These are phyloP conservation scores for Ceratobasidium sp. DNA, from an alignment of 1,284 basidiomycete species.

Conservation along the genomic window DNA sequence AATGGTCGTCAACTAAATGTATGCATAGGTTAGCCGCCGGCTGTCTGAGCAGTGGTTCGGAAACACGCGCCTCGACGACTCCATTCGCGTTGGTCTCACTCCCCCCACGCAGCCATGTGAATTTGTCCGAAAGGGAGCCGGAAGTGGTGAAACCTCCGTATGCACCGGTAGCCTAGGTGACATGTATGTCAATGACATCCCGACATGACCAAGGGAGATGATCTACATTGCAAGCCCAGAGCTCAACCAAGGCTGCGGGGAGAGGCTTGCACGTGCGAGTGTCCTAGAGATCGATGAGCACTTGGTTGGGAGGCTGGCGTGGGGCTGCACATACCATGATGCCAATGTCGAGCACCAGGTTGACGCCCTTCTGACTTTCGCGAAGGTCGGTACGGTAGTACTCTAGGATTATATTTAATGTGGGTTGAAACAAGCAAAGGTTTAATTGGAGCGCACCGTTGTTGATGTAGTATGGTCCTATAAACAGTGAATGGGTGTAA, in stretches of 20 bases:
- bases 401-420: background rate
- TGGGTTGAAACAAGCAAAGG: background rate
- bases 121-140: slow-evolving; percentile 32
- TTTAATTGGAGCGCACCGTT: slow-evolving; percentile 4
- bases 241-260: slow-evolving; percentile 35
- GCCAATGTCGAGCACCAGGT: slow-evolving; percentile 33
- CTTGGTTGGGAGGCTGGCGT: background rate
- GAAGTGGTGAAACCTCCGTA: slow-evolving; percentile 30
- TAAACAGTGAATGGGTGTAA: background rate
- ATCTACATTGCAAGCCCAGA: slow-evolving; percentile 32
- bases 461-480: slow-evolving; percentile 40
- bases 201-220: background rate
- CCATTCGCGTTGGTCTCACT: slow-evolving; percentile 32
- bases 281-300: background rate
- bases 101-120: slow-evolving; percentile 36
- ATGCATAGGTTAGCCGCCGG: slow-evolving; percentile 15
- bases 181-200: background rate
- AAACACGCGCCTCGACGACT: slow-evolving; percentile 18
- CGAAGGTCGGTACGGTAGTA: slow-evolving; percentile 36
- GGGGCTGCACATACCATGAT: slow-evolving; percentile 18
- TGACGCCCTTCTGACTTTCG: slow-evolving; percentile 21
- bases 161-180: slow-evolving; percentile 5
- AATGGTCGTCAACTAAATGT: slow-evolving; percentile 22
- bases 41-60: background rate
- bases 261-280: slow-evolving; percentile 32